Evolutionary conservation across 1,139 yeast genomes (phyloP).

Genomic region (Kluyveromyces marxianus): DNA sequence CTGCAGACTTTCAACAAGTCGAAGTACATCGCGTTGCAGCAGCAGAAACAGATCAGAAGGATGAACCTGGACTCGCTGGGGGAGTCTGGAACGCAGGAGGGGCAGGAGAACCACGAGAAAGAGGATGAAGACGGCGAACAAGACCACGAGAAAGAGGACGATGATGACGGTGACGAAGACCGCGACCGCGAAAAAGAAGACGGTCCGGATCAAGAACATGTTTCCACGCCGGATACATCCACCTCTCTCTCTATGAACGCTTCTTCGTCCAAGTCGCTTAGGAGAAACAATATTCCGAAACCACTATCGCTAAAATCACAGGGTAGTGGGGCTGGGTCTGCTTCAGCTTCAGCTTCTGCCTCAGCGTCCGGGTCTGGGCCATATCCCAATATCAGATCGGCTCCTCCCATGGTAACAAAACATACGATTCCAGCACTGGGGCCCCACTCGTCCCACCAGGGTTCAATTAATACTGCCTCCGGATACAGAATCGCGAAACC

Average conservation of each 20-base stretch:
- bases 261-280: constrained; percentile 14
- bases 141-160: constrained; percentile 3
- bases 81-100: constrained; percentile 8
- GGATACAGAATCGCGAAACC: constrained; percentile 2
- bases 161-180: constrained; percentile 4
- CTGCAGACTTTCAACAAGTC: constrained; percentile 30
- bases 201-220: neutral
- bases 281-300: constrained; percentile 16
- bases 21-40: constrained; percentile 31
- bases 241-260: neutral
- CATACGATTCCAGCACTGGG: neutral
- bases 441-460: too few species aligned
- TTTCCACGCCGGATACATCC: neutral
- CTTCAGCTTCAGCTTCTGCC: too few species aligned
- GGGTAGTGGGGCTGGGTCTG: neutral
- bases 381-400: constrained; percentile 9
- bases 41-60: constrained; percentile 23
- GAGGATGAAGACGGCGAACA: constrained; percentile 1
- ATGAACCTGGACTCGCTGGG: constrained; percentile 7
- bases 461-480: neutral
- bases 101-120: constrained; percentile 7
- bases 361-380: neutral
- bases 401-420: constrained; percentile 15
- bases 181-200: constrained; percentile 5
- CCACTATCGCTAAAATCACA: constrained; percentile 11